A percentile compares a stretch with the other conserved stretches of the same genome.
Evolutionary conservation across 106 monocot species (phyloP).

Genomic region (Acorus gramineus): DNA sequence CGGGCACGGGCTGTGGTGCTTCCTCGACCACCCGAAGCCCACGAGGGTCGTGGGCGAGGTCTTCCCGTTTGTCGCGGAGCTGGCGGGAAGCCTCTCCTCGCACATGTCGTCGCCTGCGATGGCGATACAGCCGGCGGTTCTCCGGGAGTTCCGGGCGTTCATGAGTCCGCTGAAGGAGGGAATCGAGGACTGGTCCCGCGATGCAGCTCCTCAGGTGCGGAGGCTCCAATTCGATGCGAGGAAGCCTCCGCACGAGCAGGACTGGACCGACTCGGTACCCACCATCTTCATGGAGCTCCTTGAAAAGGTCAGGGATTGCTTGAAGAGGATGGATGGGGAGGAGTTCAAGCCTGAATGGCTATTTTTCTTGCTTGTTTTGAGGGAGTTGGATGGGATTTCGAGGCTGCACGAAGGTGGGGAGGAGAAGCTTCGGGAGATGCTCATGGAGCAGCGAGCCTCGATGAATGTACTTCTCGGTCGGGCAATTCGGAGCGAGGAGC

Average conservation of each 20-base stretch:
- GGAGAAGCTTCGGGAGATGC: conserved; percentile 30
- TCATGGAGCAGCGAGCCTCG: conserved; percentile 20
- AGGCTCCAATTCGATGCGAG: neutral
- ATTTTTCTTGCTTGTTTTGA: conserved; percentile 31
- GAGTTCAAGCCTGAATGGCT: conserved; percentile 13
- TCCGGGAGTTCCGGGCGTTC: conserved; percentile 39
- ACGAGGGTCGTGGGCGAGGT: conserved; percentile 19
- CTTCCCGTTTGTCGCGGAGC: conserved; percentile 31
- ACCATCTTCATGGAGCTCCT: conserved; percentile 30
- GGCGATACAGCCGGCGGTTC: neutral
- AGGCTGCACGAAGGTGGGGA: conserved; percentile 35
- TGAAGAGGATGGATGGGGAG: conserved; percentile 25
- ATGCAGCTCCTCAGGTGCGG: neutral
- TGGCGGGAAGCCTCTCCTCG: conserved; percentile 6
- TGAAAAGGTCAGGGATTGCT: conserved; percentile 18
- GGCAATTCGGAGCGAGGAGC: conserved; percentile 31
- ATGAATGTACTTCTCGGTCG: conserved; percentile 51
- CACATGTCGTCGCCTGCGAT: conserved; percentile 4
- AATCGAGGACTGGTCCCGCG: conserved; percentile 5
- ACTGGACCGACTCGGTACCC: conserved; percentile 24
- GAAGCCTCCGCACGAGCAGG: conserved; percentile 4
- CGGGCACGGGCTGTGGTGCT: neutral
- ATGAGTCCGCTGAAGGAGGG: conserved; percentile 14
- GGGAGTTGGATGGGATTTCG: conserved; percentile 38
- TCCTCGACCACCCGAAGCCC: neutral